Evolutionary conservation across 768 basidiomycete species (phyloP).

Genomic region (Grammothele lineata): DNA sequence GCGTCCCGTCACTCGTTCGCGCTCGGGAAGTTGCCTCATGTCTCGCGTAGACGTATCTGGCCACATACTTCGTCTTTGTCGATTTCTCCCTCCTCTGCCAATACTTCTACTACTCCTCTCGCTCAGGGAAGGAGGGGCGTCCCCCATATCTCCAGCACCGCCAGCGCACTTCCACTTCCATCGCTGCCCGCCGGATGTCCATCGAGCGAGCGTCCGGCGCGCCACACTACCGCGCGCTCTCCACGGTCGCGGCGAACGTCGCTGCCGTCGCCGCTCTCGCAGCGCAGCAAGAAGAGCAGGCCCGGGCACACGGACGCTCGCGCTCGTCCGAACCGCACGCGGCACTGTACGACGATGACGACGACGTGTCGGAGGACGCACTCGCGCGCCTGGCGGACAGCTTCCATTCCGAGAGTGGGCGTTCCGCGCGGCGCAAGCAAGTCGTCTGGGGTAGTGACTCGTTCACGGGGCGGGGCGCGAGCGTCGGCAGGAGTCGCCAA

Average conservation of each 20-base stretch:
- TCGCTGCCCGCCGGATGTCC: constrained; percentile 40
- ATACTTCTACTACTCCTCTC: constrained; percentile 69
- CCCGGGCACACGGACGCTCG: constrained; percentile 28
- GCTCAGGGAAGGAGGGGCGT: constrained; percentile 10
- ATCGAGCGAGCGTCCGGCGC: constrained; percentile 47
- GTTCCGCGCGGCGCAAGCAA: constrained; percentile 42
- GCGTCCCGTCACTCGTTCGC: constrained; percentile 20
- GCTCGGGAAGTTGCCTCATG: constrained; percentile 7
- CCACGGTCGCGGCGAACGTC: constrained; percentile 66
- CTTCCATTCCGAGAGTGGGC: constrained; percentile 68
- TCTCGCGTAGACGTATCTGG: constrained; percentile 71
- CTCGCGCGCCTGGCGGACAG: constrained; percentile 64
- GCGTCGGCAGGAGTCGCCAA: constrained; percentile 35
- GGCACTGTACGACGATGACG: constrained; percentile 33
- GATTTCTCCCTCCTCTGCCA: constrained; percentile 75
- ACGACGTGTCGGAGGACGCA: constrained; percentile 45
- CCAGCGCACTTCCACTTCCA: constrained; percentile 7
- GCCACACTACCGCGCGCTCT: constrained; percentile 65
- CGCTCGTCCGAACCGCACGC: constrained; percentile 10
- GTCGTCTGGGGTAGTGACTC: constrained; percentile 66
- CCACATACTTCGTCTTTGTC: constrained; percentile 83
- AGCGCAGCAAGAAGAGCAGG: constrained; percentile 51
- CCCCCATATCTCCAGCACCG: constrained; percentile 13
- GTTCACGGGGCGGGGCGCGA: constrained; percentile 35
- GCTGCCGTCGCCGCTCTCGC: constrained; percentile 68